A percentile compares a stretch with the other conserved stretches of the same genome.
Evolutionary conservation across 176 grass and related monocot species (phyloP).

Genomic region (Thinopyrum elongatum): DNA sequence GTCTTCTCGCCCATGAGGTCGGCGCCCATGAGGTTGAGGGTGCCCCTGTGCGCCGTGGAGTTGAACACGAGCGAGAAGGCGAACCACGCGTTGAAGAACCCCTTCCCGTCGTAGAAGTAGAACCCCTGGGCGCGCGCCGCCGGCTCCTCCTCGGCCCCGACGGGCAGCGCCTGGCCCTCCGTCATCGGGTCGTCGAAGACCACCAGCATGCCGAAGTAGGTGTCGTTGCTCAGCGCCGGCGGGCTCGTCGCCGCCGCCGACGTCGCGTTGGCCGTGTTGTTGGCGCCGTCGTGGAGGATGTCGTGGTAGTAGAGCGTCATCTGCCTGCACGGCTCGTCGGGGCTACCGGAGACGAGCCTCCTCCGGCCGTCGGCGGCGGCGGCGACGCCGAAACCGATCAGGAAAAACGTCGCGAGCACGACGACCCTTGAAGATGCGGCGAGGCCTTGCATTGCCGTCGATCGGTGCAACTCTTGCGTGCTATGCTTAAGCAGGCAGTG

Average conservation of each 20-base stretch:
- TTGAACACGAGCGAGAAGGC: conserved; percentile 43
- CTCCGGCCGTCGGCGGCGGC: not conserved
- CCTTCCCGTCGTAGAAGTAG: conserved; percentile 37
- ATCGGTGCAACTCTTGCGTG: not conserved
- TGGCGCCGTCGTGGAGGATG: conserved; percentile 32
- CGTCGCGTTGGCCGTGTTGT: conserved; percentile 35
- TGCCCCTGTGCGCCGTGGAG: conserved; percentile 33
- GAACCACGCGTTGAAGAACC: conserved; percentile 7
- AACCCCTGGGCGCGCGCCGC: conserved; percentile 38
- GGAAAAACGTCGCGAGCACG: not conserved
- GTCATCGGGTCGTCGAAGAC: conserved; percentile 42
- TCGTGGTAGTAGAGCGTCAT: conserved; percentile 46
- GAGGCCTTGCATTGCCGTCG: conserved; percentile 15
- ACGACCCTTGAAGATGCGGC: not conserved
- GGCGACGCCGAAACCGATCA: not conserved
- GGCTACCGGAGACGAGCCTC: conserved; percentile 1
- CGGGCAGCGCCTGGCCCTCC: not conserved
- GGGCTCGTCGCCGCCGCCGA: not conserved
- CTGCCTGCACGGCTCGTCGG: conserved; percentile 13
- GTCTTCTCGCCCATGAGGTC: conserved; percentile 19
- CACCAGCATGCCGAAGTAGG: conserved; percentile 35
- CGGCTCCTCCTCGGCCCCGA: not conserved
- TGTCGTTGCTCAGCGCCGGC: conserved; percentile 37
- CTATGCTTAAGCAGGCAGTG: not conserved
- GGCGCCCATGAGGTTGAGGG: conserved; percentile 44